A percentile compares a stretch with the other conserved stretches of the same genome.
These are phyloP conservation scores for Curvularia sp. DNA, from an alignment of 2,329 filamentous ascomycete species.

Conservation along the genomic window DNA sequence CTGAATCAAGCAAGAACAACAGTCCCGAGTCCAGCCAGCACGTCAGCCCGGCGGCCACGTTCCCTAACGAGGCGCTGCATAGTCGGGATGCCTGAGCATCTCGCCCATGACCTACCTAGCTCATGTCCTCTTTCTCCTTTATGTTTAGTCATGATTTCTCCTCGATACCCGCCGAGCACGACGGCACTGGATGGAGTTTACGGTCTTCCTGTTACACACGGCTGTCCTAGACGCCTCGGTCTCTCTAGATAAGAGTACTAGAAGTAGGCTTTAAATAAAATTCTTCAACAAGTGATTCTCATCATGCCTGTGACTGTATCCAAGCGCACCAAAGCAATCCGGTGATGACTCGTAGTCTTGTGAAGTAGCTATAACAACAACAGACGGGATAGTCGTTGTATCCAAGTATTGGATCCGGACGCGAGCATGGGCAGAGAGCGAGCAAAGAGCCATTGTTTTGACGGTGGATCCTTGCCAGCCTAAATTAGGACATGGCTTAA, in stretches of 20 bases:
- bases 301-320: not conserved
- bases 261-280: not conserved
- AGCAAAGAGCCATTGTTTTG: not conserved
- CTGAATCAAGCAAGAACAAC: constrained; percentile 47
- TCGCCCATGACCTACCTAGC: too few species aligned
- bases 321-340: not conserved
- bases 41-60: constrained; percentile 45
- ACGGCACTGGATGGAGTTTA: constrained; percentile 22
- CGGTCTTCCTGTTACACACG: not conserved
- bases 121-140: constrained; percentile 2
- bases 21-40: constrained; percentile 50
- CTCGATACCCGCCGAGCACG: constrained; percentile 35
- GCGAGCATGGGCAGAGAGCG: constrained; percentile 1
- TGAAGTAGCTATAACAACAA: not conserved
- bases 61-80: constrained; percentile 39
- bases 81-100: constrained; percentile 20
- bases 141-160: constrained; percentile 21
- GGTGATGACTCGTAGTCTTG: not conserved
- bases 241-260: not conserved
- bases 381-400: not conserved
- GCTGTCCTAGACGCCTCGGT: not conserved
- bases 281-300: not conserved
- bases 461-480: constrained; percentile 1
- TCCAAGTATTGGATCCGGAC: not conserved
- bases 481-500: not conserved